Evolutionary conservation across 148 eudicot species (phyloP), one percentile per base, ranked within the genome.

Genomic region (Dianthus caryophyllus): DNA sequence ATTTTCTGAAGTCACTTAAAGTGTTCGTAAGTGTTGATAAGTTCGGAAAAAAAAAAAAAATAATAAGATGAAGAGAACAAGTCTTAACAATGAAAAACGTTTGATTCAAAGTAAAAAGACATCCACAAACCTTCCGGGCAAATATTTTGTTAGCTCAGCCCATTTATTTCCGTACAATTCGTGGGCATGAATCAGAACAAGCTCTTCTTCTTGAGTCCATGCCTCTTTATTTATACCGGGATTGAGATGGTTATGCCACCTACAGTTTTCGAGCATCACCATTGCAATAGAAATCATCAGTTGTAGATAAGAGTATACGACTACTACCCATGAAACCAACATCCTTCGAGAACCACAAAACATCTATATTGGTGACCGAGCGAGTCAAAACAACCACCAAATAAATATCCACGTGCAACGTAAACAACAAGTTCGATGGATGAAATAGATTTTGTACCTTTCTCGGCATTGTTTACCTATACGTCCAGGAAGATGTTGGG

Each of bases 231-330:
- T 94, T 77, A 94, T 94, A 64, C 76, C 71, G 38, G 99, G 99
- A 82, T 94, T 90, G 49, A 94, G 92, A 85, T 94, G 99, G 77
- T 94, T 88, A 75, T 90, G 96, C 99, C 99, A 94, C 96, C 99
- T 94, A 67, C 22, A 47, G 51, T 75, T 59, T 64, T 14, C 55
- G 47, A 69, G 25, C 26, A 72, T 49, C 20, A 67, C 53, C 31
- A 59, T 69, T 20, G 61, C 63, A 75, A 18, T 26, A 48, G 51
- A 29, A 65, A 63, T 31, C n/a, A 63, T 21, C 67, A 56, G 72
- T 49, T 51, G n/a, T n/a, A n/a, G n/a, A 75, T 49, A n/a, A 24
- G 5, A 51, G 31, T n/a, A 55, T 27, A 55, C 11, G 15, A 14
- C 31, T 55, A 55, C 26, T 26, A 25, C 17, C 7, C 9, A 16